Evolutionary conservation across 805 yeast genomes (phyloP).

Genomic region (Metschnikowia lochheadii): DNA sequence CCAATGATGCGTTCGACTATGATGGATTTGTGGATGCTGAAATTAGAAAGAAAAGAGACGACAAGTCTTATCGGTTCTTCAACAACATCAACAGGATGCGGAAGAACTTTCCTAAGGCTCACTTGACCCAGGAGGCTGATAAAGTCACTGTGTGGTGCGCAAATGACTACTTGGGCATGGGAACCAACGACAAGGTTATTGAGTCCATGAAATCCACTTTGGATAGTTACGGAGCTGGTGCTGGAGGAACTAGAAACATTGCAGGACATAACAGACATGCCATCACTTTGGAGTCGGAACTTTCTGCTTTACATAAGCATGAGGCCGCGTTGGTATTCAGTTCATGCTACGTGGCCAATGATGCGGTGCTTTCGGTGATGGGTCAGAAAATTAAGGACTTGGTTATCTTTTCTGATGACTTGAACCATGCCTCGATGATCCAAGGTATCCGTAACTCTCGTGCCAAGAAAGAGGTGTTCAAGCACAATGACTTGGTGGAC

Average conservation of each 20-base stretch:
- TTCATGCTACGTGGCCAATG: constrained; percentile 96
- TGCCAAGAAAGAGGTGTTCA: constrained; percentile 82
- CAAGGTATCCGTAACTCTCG: constrained; percentile 90
- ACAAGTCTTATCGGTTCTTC: constrained; percentile 92
- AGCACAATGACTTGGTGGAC: constrained; percentile 83
- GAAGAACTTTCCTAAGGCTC: constrained; percentile 89
- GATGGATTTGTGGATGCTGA: constrained; percentile 64
- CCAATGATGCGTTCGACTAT: constrained; percentile 63
- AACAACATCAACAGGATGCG: constrained; percentile 97
- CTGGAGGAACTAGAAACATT: constrained; percentile 98
- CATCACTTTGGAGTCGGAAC: constrained; percentile 76
- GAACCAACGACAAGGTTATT: constrained; percentile 70
- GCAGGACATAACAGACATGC: constrained; percentile 96
- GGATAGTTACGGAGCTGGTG: constrained; percentile 93
- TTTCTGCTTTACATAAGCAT: constrained; percentile 89
- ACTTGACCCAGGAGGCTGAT: constrained; percentile 66
- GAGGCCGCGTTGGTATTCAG: constrained; percentile 94
- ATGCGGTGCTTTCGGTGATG: constrained; percentile 83
- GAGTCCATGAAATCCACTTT: constrained; percentile 74
- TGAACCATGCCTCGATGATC: constrained; percentile 98
- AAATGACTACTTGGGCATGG: constrained; percentile 95
- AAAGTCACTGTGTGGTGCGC: constrained; percentile 99
- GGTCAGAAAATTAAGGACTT: constrained; percentile 89
- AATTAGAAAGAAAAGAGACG: constrained; percentile 68
- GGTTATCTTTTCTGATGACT: constrained; percentile 87